These are phyloP conservation scores for Zygoascus biomembranicola DNA, from an alignment of 805 yeast species.

Conservation along the genomic window DNA sequence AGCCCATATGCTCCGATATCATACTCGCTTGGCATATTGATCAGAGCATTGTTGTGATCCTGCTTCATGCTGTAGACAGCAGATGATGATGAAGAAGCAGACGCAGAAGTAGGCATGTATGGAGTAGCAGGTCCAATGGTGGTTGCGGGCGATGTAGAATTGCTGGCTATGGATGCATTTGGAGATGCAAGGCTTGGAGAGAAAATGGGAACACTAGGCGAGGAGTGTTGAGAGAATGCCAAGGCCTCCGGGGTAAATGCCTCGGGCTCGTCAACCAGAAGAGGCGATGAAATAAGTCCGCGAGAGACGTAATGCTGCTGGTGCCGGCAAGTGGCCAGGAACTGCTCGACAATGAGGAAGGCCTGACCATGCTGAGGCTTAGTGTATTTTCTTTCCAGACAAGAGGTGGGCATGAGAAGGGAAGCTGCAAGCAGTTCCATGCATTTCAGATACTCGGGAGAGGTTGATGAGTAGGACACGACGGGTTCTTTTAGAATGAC, in stretches of 20 bases:
- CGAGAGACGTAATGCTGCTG: neutral
- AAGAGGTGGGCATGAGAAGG: slow-evolving; percentile 9
- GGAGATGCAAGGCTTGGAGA: neutral
- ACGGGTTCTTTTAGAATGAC: neutral
- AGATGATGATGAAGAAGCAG: too few relatives aligned
- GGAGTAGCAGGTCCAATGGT: neutral
- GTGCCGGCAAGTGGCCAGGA: slow-evolving; percentile 1
- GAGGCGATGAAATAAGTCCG: neutral
- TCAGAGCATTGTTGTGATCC: too few relatives aligned
- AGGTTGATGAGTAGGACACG: neutral
- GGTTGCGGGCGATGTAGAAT: neutral
- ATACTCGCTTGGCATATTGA: too few relatives aligned
- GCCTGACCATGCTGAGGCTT: slow-evolving; percentile 6
- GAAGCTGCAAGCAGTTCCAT: slow-evolving; percentile 13
- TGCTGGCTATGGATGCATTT: neutral
- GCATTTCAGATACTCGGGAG: slow-evolving; percentile 9
- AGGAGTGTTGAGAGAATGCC: neutral
- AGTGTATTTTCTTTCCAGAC: slow-evolving; percentile 16
- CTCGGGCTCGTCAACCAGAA: neutral
- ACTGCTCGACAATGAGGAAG: slow-evolving; percentile 4
- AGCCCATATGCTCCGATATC: too few relatives aligned
- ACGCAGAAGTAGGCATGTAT: neutral
- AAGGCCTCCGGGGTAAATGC: neutral
- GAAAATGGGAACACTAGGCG: neutral
- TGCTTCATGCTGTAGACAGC: too few relatives aligned